Evolutionary conservation across 352 stramenopile genomes (phyloP), one percentile per base, ranked within the genome.

Genomic region (Globisporangium spinosum): DNA sequence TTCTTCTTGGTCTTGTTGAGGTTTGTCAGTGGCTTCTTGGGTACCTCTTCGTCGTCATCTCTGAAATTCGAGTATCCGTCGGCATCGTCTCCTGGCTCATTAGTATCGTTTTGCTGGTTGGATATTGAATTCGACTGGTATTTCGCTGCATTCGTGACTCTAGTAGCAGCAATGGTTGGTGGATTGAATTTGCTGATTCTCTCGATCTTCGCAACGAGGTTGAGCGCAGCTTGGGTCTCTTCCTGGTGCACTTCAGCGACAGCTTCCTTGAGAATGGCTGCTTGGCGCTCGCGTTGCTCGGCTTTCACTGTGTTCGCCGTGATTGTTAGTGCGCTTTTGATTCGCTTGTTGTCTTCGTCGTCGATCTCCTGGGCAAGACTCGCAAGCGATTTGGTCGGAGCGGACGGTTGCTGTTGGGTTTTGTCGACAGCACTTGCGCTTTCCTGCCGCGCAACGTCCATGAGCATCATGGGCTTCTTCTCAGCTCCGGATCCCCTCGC

Each of bases 51-150:
- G n/a, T 68, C 63, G 0, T 87, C 72, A 3, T 84, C 77, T 71
- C 79, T 77, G 71, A 90, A 90, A 64, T 79, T 91, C 29, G 80
- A 91, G 68, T 90, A 90, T 17, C 76, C 79, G 53, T 79, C 72
- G 2, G 74, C 74, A 13, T 78, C 70, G 10, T 77, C 67, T 12
- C 77, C 61, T 9, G 63, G 38, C 45, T 71, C 29, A 9, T 54
- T 43, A 9, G 17, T 10, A 10, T 58, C 56, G 20, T 47, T 29
- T n/a, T 43, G 38, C 61, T 68, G 60, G 12, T 23, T 65, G n/a
- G 32, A 49, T 34, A 49, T 63, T 27, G 35, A 40, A 23, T 25
- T 45, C 15, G 15, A 2, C 15, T 22, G 40, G 15, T 22, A 17
- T 49, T 49, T 49, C 40, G 15, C 40, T 49, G 40, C 40, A 49